These are phyloP conservation scores for Ceriops decandra DNA, from an alignment of 345 rosid genomes.

Conservation along the genomic window DNA sequence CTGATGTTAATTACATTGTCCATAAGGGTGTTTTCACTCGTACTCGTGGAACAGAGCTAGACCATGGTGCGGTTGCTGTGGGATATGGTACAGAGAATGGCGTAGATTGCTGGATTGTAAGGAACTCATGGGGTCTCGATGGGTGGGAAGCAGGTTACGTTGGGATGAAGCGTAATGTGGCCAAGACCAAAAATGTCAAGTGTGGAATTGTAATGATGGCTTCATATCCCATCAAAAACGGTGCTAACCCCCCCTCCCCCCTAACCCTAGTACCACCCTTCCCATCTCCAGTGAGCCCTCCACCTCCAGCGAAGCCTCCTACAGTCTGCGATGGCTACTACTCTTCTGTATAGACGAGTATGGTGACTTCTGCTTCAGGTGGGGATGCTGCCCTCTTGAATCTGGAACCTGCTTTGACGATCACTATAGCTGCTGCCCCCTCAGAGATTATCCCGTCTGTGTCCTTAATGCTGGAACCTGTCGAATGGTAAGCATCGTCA, in stretches of 20 bases:
- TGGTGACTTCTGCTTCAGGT: constrained; percentile 16
- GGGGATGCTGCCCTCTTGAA: constrained; percentile 30
- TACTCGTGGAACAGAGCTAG: constrained; percentile 12
- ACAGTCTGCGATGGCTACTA: constrained; percentile 19
- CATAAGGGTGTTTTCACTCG: constrained; percentile 25
- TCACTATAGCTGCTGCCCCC: constrained; percentile 27
- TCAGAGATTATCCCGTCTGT: constrained; percentile 23
- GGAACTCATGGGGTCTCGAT: constrained; percentile 23
- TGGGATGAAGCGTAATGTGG: constrained; percentile 24
- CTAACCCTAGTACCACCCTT: constrained; percentile 18
- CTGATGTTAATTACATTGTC: not conserved
- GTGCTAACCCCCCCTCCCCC: constrained; percentile 26
- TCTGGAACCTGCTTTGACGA: constrained; percentile 30
- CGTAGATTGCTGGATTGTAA: constrained; percentile 20
- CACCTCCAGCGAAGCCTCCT: constrained; percentile 17
- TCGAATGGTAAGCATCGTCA: constrained; percentile 8
- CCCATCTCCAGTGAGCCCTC: constrained; percentile 28
- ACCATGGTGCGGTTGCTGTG: constrained; percentile 25
- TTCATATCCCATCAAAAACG: constrained; percentile 25
- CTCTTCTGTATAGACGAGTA: constrained; percentile 22
- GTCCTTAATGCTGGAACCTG: constrained; percentile 22
- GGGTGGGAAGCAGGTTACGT: constrained; percentile 22
- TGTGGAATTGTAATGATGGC: constrained; percentile 21
- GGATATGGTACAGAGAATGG: constrained; percentile 25
- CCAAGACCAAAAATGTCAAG: constrained; percentile 6